Evolutionary conservation across 805 yeast genomes (phyloP).

Genomic region (Kodamaea laetipori): DNA sequence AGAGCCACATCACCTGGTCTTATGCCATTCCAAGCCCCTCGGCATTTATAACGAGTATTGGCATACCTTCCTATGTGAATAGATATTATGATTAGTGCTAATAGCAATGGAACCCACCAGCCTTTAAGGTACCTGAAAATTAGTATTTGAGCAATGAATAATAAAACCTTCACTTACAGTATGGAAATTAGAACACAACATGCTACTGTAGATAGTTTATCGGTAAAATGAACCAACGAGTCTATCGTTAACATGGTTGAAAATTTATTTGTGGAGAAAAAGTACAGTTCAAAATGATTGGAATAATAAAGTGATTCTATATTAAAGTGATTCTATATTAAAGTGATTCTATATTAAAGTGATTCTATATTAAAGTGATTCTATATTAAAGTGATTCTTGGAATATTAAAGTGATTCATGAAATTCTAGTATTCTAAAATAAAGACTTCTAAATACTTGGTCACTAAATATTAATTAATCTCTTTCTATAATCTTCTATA

Average conservation of each 20-base stretch:
- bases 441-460: too few relatives aligned
- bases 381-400: too few relatives aligned
- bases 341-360: too few relatives aligned
- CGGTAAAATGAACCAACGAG: conserved; percentile 1
- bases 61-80: background rate
- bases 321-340: too few relatives aligned
- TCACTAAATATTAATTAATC: too few relatives aligned
- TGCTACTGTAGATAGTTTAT: background rate
- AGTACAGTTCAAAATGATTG: too few relatives aligned
- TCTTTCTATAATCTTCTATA: too few relatives aligned
- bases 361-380: too few relatives aligned
- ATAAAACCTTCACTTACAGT: conserved; percentile 2
- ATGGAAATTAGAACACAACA: background rate
- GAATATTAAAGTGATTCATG: too few relatives aligned
- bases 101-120: background rate
- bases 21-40: conserved; percentile 10
- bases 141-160: background rate
- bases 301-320: too few relatives aligned
- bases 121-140: too few relatives aligned
- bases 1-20: conserved; percentile 25
- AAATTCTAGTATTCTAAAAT: too few relatives aligned
- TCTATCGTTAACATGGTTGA: background rate
- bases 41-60: conserved; percentile 7
- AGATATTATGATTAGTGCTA: background rate
- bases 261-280: background rate